Evolutionary conservation across 257 asterid genomes (phyloP).

Genomic region (Fraxinus anomala): DNA sequence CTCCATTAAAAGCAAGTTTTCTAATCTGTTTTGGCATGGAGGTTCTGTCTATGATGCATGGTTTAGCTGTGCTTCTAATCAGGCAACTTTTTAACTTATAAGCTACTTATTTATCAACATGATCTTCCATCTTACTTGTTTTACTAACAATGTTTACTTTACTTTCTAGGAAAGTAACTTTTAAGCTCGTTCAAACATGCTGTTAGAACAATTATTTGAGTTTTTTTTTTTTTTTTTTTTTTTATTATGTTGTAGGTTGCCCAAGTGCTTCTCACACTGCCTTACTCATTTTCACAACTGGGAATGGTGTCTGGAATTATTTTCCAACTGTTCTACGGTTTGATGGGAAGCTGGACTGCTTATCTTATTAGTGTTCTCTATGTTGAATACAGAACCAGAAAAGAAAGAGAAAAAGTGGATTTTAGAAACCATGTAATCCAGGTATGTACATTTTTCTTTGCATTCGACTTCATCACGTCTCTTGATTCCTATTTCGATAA

Average conservation of each 20-base stretch:
- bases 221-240: constrained; percentile 12
- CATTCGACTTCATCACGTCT: not conserved
- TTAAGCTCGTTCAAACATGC: not conserved
- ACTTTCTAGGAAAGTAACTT: not conserved
- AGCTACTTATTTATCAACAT: not conserved
- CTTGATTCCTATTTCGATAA: no score
- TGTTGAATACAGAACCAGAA: constrained; percentile 83
- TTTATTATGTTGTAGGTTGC: constrained; percentile 56
- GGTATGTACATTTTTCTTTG: constrained; percentile 35
- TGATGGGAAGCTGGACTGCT: constrained; percentile 94
- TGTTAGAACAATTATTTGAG: not conserved
- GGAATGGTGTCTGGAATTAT: constrained; percentile 77
- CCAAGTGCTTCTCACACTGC: constrained; percentile 82
- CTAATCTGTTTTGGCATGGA: constrained; percentile 81
- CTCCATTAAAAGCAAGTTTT: constrained; percentile 48
- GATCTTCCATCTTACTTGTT: not conserved
- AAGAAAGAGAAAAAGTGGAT: constrained; percentile 87
- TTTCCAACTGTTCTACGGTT: constrained; percentile 74
- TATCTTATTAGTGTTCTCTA: constrained; percentile 78
- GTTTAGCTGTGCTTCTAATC: constrained; percentile 89
- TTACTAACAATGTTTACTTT: not conserved
- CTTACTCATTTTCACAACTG: constrained; percentile 88
- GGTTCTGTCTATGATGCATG: constrained; percentile 97
- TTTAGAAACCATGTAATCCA: constrained; percentile 86
- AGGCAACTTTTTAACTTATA: constrained; percentile 38